phyloP scores from a whole-genome alignment of 106 monocot genomes.

The Acorus gramineus region DNA sequence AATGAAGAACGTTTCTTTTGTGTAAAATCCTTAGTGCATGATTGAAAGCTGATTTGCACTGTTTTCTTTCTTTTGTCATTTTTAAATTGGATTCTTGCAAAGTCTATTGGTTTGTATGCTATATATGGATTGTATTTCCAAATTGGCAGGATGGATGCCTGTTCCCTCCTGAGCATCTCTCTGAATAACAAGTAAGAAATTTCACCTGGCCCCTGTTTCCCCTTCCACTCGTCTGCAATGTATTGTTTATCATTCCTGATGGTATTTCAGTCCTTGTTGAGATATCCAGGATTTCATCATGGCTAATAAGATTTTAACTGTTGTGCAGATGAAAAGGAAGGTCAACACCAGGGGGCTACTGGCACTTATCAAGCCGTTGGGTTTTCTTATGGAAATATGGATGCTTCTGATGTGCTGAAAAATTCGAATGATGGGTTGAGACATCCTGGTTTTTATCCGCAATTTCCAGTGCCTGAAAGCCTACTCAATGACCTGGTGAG shows the following conservation, averaged over 20 bases:
- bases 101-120: constrained; percentile 8
- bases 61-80: too few relatives aligned
- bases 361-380: constrained; percentile 59
- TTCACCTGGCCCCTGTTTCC: constrained; percentile 5
- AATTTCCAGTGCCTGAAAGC: constrained; percentile 64
- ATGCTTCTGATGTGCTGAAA: constrained; percentile 7
- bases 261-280: neutral
- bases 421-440: constrained; percentile 22
- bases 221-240: neutral
- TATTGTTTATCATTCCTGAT: neutral
- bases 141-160: constrained; percentile 67
- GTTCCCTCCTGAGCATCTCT: constrained; percentile 53
- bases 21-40: too few relatives aligned
- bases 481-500: constrained; percentile 72
- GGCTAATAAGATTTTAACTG: constrained; percentile 6
- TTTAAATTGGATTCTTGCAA: constrained; percentile 1
- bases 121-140: constrained; percentile 25
- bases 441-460: constrained; percentile 46
- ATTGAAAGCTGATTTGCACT: too few relatives aligned
- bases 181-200: constrained; percentile 53
- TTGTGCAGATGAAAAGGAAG: constrained; percentile 29
- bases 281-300: neutral
- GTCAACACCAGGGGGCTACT: constrained; percentile 10
- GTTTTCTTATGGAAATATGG: constrained; percentile 51
- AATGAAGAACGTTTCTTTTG: too few relatives aligned